A percentile compares a stretch with the other conserved stretches of the same genome.
Evolutionary conservation across 2,329 filamentous ascomycete genomes (phyloP).

Genomic region (Diplodia mutila): DNA sequence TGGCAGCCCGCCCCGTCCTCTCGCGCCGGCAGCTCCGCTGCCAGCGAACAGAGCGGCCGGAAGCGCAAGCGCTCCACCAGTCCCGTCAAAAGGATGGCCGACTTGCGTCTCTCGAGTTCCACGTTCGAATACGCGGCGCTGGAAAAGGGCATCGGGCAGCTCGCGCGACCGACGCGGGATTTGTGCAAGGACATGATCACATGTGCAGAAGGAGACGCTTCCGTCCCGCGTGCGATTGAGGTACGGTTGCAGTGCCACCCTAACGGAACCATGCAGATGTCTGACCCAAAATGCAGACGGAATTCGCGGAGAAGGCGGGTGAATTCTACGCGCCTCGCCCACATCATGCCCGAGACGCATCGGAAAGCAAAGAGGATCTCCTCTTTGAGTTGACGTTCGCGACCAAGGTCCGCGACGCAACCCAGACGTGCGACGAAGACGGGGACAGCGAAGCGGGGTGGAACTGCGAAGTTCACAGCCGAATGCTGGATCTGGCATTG

Average conservation of each 20-base stretch:
- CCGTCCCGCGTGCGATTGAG: too few relatives aligned
- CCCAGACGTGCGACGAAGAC: neutral
- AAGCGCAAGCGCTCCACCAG: neutral
- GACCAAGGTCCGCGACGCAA: neutral
- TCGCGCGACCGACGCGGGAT: neutral
- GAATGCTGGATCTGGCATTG: neutral
- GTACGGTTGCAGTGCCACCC: too few relatives aligned
- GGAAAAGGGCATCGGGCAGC: neutral
- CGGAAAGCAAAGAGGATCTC: neutral
- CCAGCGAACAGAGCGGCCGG: too few relatives aligned
- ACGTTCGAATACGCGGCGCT: neutral
- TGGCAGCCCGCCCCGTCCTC: too few relatives aligned
- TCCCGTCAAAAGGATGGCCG: neutral
- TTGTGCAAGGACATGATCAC: neutral
- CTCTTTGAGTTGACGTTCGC: neutral
- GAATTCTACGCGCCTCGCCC: too few relatives aligned
- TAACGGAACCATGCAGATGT: too few relatives aligned
- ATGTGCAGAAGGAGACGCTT: too few relatives aligned
- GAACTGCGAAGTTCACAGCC: neutral
- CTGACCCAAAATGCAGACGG: too few relatives aligned
- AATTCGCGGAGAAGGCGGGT: too few relatives aligned
- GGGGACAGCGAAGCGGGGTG: neutral
- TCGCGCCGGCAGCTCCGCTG: too few relatives aligned
- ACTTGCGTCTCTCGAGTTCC: neutral
- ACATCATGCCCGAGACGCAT: too few relatives aligned